Evolutionary conservation across 2,329 filamentous ascomycete species (phyloP), one percentile per base, ranked within the genome.

Genomic region (Cladosporium sp.): DNA sequence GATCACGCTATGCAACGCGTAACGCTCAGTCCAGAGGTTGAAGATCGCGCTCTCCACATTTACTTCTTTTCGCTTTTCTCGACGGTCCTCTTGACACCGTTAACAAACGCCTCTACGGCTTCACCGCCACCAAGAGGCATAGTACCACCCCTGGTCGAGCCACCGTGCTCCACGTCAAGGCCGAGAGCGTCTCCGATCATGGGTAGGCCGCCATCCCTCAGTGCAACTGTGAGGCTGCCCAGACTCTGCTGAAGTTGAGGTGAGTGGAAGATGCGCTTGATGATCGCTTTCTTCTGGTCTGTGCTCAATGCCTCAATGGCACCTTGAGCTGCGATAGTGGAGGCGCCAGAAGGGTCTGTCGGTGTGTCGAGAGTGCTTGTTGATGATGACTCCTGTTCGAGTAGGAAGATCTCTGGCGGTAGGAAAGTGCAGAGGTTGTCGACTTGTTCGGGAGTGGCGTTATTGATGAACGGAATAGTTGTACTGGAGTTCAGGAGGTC

Each of bases 161-260:
- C 94, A n/a, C 90, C 90, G 75, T 97, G 92, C 74, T 90, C 86
- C 23, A 99, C 87, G 70, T 88, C 87, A 66, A 98, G 86, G 7
- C 88, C 86, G 46, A 99, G 81, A 4, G 93, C 94, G 72, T 96
- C 93, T 7, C 92, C 90, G 69, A 99, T 90, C 71, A 89, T 96
- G 5, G 94, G 93, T 65, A 99, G 79, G 0, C 94, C 95, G 14
- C 95, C 95, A 72, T 98, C 94, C 65, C 93, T 85, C 64, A 99
- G 82, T 14, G 95, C 95, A 78, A 93, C 88, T 0, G 93, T 97
- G 71, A 99, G 80, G 75, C 91, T 95, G 0, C 88, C 87, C 46
- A 97, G 80, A 70, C 92, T 94, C 77, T 98, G 95, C 67, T 88
- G 87, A 74, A 99, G 93, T 75, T 99, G 95, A 21, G 95, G 94